These are phyloP conservation scores for Leishmania lainsoni DNA, from an alignment of 208 protist genomes.

Conservation along the genomic window DNA sequence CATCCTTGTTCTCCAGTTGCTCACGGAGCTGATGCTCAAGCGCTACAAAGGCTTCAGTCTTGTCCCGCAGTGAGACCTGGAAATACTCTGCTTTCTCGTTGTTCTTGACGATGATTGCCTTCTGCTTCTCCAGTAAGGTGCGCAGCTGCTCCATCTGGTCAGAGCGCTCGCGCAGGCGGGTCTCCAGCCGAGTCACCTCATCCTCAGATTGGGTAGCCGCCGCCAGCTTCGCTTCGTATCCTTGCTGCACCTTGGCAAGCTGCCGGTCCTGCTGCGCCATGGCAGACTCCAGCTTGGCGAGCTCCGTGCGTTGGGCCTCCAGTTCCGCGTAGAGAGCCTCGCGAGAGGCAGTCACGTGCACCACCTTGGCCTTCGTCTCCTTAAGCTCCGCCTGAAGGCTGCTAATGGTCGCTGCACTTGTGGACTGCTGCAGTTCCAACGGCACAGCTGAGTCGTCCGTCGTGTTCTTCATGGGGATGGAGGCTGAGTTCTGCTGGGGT, in stretches of 20 bases:
- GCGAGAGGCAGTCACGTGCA: slow-evolving; percentile 37
- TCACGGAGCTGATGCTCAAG: slow-evolving; percentile 49
- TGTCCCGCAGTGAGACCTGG: slow-evolving; percentile 64
- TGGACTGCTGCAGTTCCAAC: slow-evolving; percentile 4
- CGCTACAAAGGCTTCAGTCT: slow-evolving; percentile 33
- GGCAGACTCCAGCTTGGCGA: slow-evolving; percentile 34
- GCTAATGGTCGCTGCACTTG: neutral
- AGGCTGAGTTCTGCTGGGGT: neutral
- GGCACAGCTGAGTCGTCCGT: slow-evolving; percentile 10
- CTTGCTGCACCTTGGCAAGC: slow-evolving; percentile 51
- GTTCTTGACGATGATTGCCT: slow-evolving; percentile 83
- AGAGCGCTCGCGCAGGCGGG: slow-evolving; percentile 59
- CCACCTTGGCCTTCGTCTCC: slow-evolving; percentile 43
- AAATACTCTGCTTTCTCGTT: slow-evolving; percentile 81
- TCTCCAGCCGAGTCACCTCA: slow-evolving; percentile 48
- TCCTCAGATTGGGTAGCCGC: slow-evolving; percentile 30
- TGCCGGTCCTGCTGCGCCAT: slow-evolving; percentile 54
- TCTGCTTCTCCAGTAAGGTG: slow-evolving; percentile 76
- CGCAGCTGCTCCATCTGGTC: slow-evolving; percentile 83
- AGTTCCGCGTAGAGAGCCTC: slow-evolving; percentile 63
- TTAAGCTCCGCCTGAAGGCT: slow-evolving; percentile 51
- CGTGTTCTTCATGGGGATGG: neutral
- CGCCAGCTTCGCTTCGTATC: slow-evolving; percentile 58
- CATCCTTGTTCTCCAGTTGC: slow-evolving; percentile 71
- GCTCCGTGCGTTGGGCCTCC: slow-evolving; percentile 49